Conservation (phyloP, 345 rosid species). For the Gossypium longicalyx region DNA sequence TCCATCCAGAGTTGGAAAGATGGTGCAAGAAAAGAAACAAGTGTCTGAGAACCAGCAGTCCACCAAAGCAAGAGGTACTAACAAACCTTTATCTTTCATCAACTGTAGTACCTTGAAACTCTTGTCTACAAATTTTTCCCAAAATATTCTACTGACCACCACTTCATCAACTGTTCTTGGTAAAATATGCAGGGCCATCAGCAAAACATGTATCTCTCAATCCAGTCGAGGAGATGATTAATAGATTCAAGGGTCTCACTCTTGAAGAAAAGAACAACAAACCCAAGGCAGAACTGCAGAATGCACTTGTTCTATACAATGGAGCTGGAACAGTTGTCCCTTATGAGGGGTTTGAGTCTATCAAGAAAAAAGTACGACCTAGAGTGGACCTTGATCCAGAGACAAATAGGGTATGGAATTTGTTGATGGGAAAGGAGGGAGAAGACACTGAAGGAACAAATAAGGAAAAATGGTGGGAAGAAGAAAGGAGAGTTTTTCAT, state of each 20-base stretch:
- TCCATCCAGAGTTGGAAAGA: constrained; percentile 25
- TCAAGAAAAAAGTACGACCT: constrained; percentile 66
- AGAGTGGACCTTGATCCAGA: constrained; percentile 88
- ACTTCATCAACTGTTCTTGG: constrained; percentile 11
- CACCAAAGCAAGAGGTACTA: constrained; percentile 39
- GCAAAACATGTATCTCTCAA: constrained; percentile 22
- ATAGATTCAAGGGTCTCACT: constrained; percentile 40
- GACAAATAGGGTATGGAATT: constrained; percentile 80
- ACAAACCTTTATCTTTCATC: constrained; percentile 17
- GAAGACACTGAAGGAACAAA: constrained; percentile 42
- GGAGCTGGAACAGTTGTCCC: constrained; percentile 62
- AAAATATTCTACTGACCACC: constrained; percentile 14
- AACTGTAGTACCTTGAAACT: constrained; percentile 20
- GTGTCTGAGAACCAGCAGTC: constrained; percentile 16
- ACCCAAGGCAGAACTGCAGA: constrained; percentile 32
- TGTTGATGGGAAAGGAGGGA: constrained; percentile 73
- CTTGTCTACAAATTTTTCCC: constrained; percentile 5
- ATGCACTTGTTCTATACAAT: constrained; percentile 57
- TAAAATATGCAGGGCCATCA: constrained; percentile 35
- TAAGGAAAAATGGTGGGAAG: constrained; percentile 73
- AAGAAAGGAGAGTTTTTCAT: constrained; percentile 67
- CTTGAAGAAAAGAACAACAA: constrained; percentile 33
- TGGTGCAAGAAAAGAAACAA: constrained; percentile 26
- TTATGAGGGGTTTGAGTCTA: constrained; percentile 30
- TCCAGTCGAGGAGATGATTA: constrained; percentile 43